Evolutionary conservation across 108 stramenopile genomes (phyloP).

Genomic region (Seminavis robusta): DNA sequence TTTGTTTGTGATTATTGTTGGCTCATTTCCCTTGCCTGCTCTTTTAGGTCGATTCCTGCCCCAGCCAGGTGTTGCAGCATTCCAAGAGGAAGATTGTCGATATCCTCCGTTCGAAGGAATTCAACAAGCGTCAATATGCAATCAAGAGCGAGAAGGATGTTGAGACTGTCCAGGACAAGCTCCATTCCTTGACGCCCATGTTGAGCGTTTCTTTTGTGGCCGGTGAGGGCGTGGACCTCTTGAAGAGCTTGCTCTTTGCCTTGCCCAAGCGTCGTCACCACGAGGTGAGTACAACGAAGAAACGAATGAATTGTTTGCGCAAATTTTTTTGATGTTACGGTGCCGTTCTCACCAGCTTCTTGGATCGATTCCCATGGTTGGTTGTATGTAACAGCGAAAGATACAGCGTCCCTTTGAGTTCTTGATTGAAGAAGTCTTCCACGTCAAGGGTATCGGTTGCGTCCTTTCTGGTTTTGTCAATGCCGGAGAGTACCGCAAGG

Average conservation of each 20-base stretch:
- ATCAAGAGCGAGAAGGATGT: conserved; percentile 28
- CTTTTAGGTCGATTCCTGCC: conserved; percentile 52
- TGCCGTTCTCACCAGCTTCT: too few relatives aligned
- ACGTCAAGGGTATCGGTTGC: conserved; percentile 14
- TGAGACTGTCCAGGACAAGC: conserved; percentile 38
- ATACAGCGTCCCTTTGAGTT: conserved; percentile 17
- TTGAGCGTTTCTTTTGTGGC: conserved; percentile 57
- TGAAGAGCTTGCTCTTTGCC: conserved; percentile 38
- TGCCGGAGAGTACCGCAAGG: conserved; percentile 4
- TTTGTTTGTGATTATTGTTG: too few relatives aligned
- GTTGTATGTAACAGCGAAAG: conserved; percentile 11
- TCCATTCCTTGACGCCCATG: conserved; percentile 54
- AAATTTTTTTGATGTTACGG: too few relatives aligned
- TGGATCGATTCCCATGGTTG: background rate
- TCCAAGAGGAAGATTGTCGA: conserved; percentile 26
- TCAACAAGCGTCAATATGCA: conserved; percentile 14
- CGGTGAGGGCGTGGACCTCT: conserved; percentile 54
- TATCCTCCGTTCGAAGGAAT: conserved; percentile 7
- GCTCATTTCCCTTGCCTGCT: background rate
- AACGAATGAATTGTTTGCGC: too few relatives aligned
- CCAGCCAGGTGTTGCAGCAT: conserved; percentile 50
- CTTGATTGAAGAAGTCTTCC: conserved; percentile 19
- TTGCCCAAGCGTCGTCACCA: conserved; percentile 19
- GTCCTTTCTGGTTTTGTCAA: conserved; percentile 24
- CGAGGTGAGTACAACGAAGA: too few relatives aligned